These are phyloP conservation scores for Penicillium nucicola DNA, from an alignment of 495 filamentous ascomycete species.

Conservation along the genomic window DNA sequence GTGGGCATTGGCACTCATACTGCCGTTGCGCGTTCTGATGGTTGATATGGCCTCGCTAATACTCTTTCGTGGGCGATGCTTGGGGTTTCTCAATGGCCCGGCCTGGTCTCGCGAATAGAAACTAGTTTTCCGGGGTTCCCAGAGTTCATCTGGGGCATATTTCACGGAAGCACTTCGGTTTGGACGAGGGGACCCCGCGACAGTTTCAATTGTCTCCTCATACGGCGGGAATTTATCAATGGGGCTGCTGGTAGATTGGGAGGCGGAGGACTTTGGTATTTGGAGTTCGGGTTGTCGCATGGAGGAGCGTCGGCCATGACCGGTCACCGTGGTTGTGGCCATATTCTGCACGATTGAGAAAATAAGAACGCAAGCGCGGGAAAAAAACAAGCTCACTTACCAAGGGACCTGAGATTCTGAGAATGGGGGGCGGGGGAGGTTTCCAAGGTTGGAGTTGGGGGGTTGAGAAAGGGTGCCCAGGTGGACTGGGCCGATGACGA, in stretches of 20 bases:
- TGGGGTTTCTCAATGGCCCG: slow-evolving; percentile 45
- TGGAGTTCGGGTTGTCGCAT: slow-evolving; percentile 41
- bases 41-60: slow-evolving; percentile 80
- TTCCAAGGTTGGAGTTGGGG: not conserved
- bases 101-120: slow-evolving; percentile 32
- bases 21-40: slow-evolving; percentile 72
- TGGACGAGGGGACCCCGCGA: slow-evolving; percentile 18
- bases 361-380: not conserved
- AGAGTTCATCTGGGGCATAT: slow-evolving; percentile 33
- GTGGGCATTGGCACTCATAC: slow-evolving; percentile 86
- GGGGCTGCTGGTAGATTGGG: slow-evolving; percentile 37
- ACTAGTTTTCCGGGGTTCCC: slow-evolving; percentile 35
- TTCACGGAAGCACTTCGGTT: slow-evolving; percentile 28
- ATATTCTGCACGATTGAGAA: slow-evolving; percentile 18
- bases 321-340: slow-evolving; percentile 45
- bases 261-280: slow-evolving; percentile 22
- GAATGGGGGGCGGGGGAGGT: too few species aligned
- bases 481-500: slow-evolving; percentile 31
- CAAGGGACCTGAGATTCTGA: not conserved
- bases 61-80: slow-evolving; percentile 75
- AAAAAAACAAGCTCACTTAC: slow-evolving; percentile 3
- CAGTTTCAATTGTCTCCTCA: slow-evolving; percentile 34
- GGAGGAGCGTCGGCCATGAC: slow-evolving; percentile 43
- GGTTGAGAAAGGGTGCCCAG: not conserved
- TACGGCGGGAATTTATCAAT: slow-evolving; percentile 45